Base-by-base conservation (phyloP, 2,329 filamentous ascomycete species). In the Verticillium nonalfalfae region DNA sequence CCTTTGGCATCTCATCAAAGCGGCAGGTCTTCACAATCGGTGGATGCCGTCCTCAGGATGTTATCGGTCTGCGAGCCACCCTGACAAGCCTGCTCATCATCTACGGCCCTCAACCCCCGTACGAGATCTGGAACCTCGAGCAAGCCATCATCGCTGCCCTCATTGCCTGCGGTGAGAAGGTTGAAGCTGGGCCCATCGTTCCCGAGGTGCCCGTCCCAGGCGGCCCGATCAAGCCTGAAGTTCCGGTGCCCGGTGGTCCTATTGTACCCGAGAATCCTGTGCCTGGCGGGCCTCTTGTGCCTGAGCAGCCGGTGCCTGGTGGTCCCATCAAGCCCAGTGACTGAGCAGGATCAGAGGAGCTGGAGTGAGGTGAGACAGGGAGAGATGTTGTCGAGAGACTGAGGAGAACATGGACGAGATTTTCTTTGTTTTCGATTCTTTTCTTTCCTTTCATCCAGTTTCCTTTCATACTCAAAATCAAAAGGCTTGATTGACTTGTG, bases 171-270 rank as follows among this genome's bases (percentile, higher is more conserved):
- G 35, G 55, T 15, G 35, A 64, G 34, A 61, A 64, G 15, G 36
- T 62, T 40, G 57, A 38, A 35, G 60, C 54, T 35, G 39, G 64
- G 1, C 59, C 59, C 54, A 62, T 69, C 55, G 62, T 66, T 9
- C 69, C 69, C 18, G 68, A 65, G 56, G 64, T 63, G 31, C 60
- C 68, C 33, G 59, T 71, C 60, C 70, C 73, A 9, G 72, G 72
- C 36, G 73, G 71, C 1, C 67, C 71, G 56, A 63, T 75, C 40
- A 64, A 67, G 13, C 73, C 74, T 4, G 67, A 69, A 7, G 66
- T 66, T 3, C 66, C 67, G 5, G 52, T 68, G 6, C 69, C 69
- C 15, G 70, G 70, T 3, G 68, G 67, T 3, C 61, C 64, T 26
- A 60, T 75, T 26, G 65, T 57, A 13, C 73, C 73, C 31, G 72